These are phyloP conservation scores for Diaporthe vexans DNA, from an alignment of 2,329 filamentous ascomycete genomes.

Conservation along the genomic window DNA sequence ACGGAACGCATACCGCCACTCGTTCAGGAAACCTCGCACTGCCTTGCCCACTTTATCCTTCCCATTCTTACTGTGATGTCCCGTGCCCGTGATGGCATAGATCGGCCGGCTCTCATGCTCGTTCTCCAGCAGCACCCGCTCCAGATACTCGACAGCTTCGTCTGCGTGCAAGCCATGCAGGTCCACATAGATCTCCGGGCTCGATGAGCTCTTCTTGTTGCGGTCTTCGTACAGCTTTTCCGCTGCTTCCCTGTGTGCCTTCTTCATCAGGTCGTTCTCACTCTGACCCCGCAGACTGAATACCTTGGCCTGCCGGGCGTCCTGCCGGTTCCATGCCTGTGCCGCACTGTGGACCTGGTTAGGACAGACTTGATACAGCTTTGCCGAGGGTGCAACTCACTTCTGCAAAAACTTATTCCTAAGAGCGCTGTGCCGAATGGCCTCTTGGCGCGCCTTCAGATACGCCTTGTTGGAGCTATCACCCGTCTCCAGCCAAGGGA, in stretches of 20 bases:
- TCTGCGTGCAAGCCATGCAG: constrained; percentile 98
- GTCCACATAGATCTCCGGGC: constrained; percentile 90
- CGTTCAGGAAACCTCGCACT: constrained; percentile 89
- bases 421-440: constrained; percentile 96
- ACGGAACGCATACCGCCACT: constrained; percentile 95
- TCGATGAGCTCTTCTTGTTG: constrained; percentile 75
- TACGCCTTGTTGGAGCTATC: constrained; percentile 93
- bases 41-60: constrained; percentile 99
- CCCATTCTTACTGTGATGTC: constrained; percentile 97
- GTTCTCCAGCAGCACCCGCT: constrained; percentile 88
- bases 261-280: constrained; percentile 97
- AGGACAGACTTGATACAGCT: background rate
- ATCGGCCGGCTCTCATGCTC: constrained; percentile 79
- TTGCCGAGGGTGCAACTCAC: constrained; percentile 60
- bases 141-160: constrained; percentile 94
- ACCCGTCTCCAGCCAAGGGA: constrained; percentile 97
- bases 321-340: constrained; percentile 98
- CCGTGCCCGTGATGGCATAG: constrained; percentile 96
- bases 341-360: constrained; percentile 75
- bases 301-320: constrained; percentile 95
- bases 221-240: constrained; percentile 93
- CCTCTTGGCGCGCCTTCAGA: constrained; percentile 93
- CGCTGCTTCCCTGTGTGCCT: constrained; percentile 95
- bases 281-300: constrained; percentile 94
- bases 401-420: constrained; percentile 98